These are phyloP conservation scores for Didymella glomerata DNA, from an alignment of 2,329 filamentous ascomycete species.

Conservation along the genomic window DNA sequence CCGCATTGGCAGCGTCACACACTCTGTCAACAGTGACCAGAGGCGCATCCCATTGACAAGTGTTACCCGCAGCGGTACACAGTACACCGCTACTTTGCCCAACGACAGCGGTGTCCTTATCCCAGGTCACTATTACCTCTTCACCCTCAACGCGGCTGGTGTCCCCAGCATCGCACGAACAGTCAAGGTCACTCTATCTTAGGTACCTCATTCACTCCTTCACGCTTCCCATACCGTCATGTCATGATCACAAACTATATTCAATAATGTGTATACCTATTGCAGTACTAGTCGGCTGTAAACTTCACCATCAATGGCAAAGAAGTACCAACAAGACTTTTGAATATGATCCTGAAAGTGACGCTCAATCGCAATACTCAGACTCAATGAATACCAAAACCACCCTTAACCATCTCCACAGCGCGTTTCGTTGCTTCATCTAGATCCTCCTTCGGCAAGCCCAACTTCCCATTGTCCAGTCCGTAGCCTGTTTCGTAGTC, in stretches of 20 bases:
- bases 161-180: conserved; percentile 36
- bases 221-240: background rate
- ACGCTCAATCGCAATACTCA: too few relatives aligned
- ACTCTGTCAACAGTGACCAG: conserved; percentile 43
- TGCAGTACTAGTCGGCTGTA: too few relatives aligned
- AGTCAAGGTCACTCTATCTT: conserved; percentile 27
- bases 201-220: background rate
- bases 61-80: conserved; percentile 15
- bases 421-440: conserved; percentile 65
- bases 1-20: conserved; percentile 40
- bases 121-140: conserved; percentile 39
- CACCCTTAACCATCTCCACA: conserved; percentile 55
- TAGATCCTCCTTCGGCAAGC: conserved; percentile 65
- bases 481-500: conserved; percentile 29
- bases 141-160: conserved; percentile 29
- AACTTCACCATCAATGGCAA: background rate
- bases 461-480: conserved; percentile 62
- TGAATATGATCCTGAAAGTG: background rate
- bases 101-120: conserved; percentile 35
- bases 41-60: conserved; percentile 32
- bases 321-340: background rate
- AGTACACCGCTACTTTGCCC: conserved; percentile 30
- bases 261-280: conserved; percentile 8
- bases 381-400: conserved; percentile 2
- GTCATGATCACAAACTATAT: background rate